Base-by-base conservation (phyloP, 2,329 filamentous ascomycete genomes). In the Leptosphaerulina australis region DNA sequence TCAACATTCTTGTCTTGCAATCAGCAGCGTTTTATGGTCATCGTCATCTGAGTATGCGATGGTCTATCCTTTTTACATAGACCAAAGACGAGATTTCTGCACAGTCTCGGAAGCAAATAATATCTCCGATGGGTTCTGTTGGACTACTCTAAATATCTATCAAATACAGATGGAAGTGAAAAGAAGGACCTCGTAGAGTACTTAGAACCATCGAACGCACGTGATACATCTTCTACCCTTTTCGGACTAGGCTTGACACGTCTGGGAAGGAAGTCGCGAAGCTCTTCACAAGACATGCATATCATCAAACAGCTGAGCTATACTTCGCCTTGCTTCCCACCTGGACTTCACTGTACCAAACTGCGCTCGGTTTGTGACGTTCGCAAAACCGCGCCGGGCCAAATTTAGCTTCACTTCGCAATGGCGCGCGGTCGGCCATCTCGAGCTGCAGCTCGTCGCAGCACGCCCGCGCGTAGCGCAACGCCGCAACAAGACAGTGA, bases 371-470 rank as follows among this genome's bases (percentile, higher is more conserved):
- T 9, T 20, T 12, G 2, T 22, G 18, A 37, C 18, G 18, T 18
- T 3, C 15, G 28, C 3, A 3, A 29, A 11, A 9, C 8, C n/a
- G 31, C 43, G 31, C 36, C 24, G 41, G 25, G 25, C 29, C 26
- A 18, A 20, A 26, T 33, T 4, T 10, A 17, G 36, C 10, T 33
- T 18, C 28, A 5, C 51, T 15, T 21, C 43, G 47, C 58, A 51
- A 73, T 72, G 70, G 68, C 68, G 60, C 69, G 69, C 54, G 64
- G 67, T 35, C 63, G 69, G 53, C 70, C 67, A 45, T 72, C 69
- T 28, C 68, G 70, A 58, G 69, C 69, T 60, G 70, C 69, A 56
- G 70, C 70, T 59, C 69, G 66, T 66, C 69, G 68, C 67, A 71
- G 68, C 62, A 70, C 67, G 33, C 68, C 70, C 30, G 63, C 58